Conservation (phyloP, 2,329 filamentous ascomycete genomes). For the Xylariales sp. region DNA sequence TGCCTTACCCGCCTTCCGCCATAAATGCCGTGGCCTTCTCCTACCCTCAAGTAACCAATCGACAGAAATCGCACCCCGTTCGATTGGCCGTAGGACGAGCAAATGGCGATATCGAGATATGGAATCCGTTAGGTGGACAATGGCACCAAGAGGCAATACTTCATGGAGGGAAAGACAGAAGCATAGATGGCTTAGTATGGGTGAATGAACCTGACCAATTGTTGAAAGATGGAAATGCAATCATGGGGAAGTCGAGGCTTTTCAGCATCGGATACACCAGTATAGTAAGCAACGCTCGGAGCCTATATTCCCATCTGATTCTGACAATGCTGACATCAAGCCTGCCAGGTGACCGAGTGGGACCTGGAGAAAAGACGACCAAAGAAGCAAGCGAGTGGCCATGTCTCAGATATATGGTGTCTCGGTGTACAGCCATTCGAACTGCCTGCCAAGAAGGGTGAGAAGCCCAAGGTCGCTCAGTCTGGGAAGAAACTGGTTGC, state of each 20-base stretch:
- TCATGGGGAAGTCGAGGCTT: conserved; percentile 71
- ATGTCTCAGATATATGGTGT: conserved; percentile 96
- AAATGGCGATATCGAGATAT: conserved; percentile 96
- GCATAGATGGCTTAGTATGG: conserved; percentile 89
- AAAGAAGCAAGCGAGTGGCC: conserved; percentile 78
- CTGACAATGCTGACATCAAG: no score
- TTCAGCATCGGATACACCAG: conserved; percentile 97
- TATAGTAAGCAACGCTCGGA: no score
- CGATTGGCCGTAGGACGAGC: conserved; percentile 85
- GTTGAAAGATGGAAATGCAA: conserved; percentile 54
- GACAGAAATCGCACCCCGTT: conserved; percentile 52
- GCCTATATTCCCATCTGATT: no score
- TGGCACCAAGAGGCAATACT: conserved; percentile 92
- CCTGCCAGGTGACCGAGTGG: conserved; percentile 96
- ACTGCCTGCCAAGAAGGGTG: conserved; percentile 3
- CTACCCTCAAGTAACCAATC: conserved; percentile 53
- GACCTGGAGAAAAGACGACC: conserved; percentile 76
- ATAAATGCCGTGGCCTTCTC: conserved; percentile 97
- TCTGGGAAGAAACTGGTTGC: conserved; percentile 57
- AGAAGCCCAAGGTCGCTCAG: conserved; percentile 18
- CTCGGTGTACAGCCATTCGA: conserved; percentile 72
- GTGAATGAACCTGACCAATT: conserved; percentile 77
- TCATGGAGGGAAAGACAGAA: conserved; percentile 75
- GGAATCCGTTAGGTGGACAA: conserved; percentile 76
- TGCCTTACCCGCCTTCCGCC: conserved; percentile 83